Percentiles rank a stretch among this genome's conserved stretches.
phyloP scores from a whole-genome alignment of 192 early-diverging fungal species.

The Anaeromyces robustus region DNA sequence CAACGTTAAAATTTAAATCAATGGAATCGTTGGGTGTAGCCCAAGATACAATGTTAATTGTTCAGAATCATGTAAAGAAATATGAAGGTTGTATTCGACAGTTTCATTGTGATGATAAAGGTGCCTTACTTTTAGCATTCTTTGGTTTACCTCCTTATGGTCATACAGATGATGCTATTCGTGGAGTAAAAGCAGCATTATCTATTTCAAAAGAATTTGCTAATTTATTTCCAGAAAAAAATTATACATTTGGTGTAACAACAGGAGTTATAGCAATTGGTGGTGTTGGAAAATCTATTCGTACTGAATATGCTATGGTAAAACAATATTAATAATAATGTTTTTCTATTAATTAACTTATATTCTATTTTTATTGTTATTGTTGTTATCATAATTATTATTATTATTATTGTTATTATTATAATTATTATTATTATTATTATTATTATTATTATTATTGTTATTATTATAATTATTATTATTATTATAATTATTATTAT shows the following conservation, averaged over 20 bases:
- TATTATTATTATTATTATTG: too few species aligned
- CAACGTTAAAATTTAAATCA: conserved; percentile 15
- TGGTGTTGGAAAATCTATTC: conserved; percentile 24
- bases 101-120: conserved; percentile 38
- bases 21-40: conserved; percentile 12
- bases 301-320: conserved; percentile 41
- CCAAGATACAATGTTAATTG: conserved; percentile 24
- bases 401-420: too few species aligned
- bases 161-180: conserved; percentile 30
- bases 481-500: too few species aligned
- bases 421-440: too few species aligned
- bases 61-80: conserved; percentile 16
- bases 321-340: too few species aligned
- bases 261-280: conserved; percentile 33
- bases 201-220: conserved; percentile 19
- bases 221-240: conserved; percentile 19
- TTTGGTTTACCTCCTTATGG: conserved; percentile 34
- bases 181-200: conserved; percentile 23
- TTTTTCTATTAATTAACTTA: too few species aligned
- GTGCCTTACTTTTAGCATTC: conserved; percentile 26
- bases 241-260: conserved; percentile 34
- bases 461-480: too few species aligned
- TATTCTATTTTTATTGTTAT: too few species aligned
- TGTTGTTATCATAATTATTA: too few species aligned
- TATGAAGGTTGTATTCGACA: conserved; percentile 28